Evolutionary conservation across 2,329 filamentous ascomycete species (phyloP).

Genomic region (Alternaria rosae): DNA sequence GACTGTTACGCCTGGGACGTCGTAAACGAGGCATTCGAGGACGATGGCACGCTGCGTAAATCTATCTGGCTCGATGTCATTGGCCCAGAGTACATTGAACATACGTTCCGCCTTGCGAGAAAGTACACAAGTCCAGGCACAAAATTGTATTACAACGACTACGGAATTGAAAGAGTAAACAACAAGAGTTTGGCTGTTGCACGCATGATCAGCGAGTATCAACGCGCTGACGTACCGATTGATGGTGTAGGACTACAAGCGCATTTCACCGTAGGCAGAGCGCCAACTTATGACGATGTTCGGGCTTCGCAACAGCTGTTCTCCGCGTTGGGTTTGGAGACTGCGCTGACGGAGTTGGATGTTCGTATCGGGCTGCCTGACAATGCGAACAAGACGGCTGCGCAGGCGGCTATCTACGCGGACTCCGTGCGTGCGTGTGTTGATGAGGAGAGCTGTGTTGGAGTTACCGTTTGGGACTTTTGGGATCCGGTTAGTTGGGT

Average conservation of each 20-base stretch:
- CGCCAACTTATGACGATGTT: constrained; percentile 56
- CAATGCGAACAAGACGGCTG: constrained; percentile 49
- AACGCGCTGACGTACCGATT: constrained; percentile 56
- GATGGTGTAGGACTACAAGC: constrained; percentile 69
- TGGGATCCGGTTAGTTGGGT: constrained; percentile 53
- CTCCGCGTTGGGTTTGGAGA: constrained; percentile 61
- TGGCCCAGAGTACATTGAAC: constrained; percentile 64
- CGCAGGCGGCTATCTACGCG: constrained; percentile 60
- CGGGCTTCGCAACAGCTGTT: constrained; percentile 60
- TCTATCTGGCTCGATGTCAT: constrained; percentile 64
- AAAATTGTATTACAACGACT: constrained; percentile 71
- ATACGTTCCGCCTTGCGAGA: constrained; percentile 64
- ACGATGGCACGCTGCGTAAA: constrained; percentile 62
- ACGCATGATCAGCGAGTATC: constrained; percentile 42
- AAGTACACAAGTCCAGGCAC: constrained; percentile 62
- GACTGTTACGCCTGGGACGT: constrained; percentile 72
- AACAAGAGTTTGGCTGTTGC: constrained; percentile 53
- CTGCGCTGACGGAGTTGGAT: constrained; percentile 69
- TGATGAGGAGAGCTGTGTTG: constrained; percentile 47
- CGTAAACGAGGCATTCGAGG: constrained; percentile 68
- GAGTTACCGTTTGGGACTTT: constrained; percentile 54
- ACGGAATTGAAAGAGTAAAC: constrained; percentile 66
- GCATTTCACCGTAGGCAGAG: constrained; percentile 65
- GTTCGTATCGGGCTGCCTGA: constrained; percentile 60
- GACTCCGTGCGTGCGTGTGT: constrained; percentile 47